Evolutionary conservation across 345 rosid genomes (phyloP), one percentile per base, ranked within the genome.

Genomic region (Pugionium cornutum): DNA sequence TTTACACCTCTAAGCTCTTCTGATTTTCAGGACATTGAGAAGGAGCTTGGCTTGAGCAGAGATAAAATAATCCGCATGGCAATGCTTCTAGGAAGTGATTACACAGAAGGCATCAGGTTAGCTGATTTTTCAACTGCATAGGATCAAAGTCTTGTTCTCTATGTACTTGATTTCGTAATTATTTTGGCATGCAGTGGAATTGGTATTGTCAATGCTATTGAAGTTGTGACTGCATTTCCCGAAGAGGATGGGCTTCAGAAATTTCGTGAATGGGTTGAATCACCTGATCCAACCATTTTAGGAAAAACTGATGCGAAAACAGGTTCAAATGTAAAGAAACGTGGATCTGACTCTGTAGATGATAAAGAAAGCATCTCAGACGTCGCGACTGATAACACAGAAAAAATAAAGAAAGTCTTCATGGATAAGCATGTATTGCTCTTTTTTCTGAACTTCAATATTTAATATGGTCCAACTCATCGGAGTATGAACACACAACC

Each of bases 71-170:
- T 86, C 49, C 87, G 84, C 48, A 89, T 94, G 87, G 99, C 97
- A 43, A 56, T 94, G 82, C 99, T 94, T 63, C 85, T 94, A 75
- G 99, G 99, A 63, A 94, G 97, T 83, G 97, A 94, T 80, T 94
- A 88, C 74, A 94, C 99, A 4, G 99, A 94, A 80, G 99, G 99
- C 44, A 79, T 94, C 72, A 88, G 99, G 99, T 90, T 82, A 35
- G 62, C 9, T 6, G 44, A 51, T 6, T 25, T 18, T 35, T 26
- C 4, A 34, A 56, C 29, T 10, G 61, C 27, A 43, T 28, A 29
- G 41, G 6, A 25, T 60, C 46, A 8, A 52, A 31, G 2, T 59
- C n/a, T 8, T 0, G 11, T 45, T 66, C 37, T 37, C 6, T 60
- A 26, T 53, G 43, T 44, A 27, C 45, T 54, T 53, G 64, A 39